phyloP scores from a whole-genome alignment of 805 yeast species.

The Millerozyma miso region DNA sequence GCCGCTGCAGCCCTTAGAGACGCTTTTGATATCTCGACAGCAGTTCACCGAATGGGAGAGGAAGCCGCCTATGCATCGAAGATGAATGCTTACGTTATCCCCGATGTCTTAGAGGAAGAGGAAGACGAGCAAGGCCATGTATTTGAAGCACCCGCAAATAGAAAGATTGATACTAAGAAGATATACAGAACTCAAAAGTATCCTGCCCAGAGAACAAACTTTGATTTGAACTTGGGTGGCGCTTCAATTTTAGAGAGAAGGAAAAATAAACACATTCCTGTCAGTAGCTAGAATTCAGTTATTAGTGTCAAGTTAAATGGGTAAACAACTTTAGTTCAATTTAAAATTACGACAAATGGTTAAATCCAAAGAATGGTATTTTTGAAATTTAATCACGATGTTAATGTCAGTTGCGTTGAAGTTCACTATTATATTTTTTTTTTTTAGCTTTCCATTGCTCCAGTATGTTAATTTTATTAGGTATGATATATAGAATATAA shows the following conservation, averaged over 20 bases:
- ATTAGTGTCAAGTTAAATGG: not conserved
- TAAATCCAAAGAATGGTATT: not conserved
- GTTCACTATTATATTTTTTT: not conserved
- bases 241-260: constrained; percentile 51
- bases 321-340: not conserved
- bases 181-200: not conserved
- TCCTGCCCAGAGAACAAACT: constrained; percentile 13
- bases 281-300: constrained; percentile 1
- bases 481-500: not conserved
- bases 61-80: constrained; percentile 42
- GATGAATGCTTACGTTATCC: constrained; percentile 14
- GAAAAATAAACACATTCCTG: constrained; percentile 17
- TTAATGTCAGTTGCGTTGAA: not conserved
- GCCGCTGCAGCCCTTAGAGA: constrained; percentile 80
- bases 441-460: not conserved
- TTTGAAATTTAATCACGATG: not conserved
- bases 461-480: not conserved
- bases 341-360: not conserved
- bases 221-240: constrained; percentile 46
- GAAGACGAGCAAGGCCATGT: constrained; percentile 16
- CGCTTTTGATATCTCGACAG: constrained; percentile 81
- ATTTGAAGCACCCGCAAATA: not conserved
- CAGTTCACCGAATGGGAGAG: constrained; percentile 77
- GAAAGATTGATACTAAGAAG: not conserved
- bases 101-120: constrained; percentile 33